Evolutionary conservation across 768 basidiomycete species (phyloP).

Genomic region (Lepiota brunneoincarnata): DNA sequence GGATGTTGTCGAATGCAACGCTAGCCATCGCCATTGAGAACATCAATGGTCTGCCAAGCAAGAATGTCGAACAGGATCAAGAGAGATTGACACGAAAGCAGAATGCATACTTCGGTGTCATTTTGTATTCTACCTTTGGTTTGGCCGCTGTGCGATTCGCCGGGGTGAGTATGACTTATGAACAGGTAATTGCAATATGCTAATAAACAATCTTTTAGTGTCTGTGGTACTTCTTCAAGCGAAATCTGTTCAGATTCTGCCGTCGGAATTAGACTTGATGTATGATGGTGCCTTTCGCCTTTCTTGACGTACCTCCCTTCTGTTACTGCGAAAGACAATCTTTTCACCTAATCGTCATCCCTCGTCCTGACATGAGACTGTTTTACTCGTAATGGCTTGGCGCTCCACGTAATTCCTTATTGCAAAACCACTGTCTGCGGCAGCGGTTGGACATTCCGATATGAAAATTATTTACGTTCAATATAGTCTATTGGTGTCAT

Average conservation of each 20-base stretch:
- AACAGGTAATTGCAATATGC: background rate
- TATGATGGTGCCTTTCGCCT: background rate
- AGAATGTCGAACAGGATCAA: slow-evolving; percentile 37
- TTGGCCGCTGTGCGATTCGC: slow-evolving; percentile 70
- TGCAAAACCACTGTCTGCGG: background rate
- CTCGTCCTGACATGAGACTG: background rate
- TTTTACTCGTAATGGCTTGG: background rate
- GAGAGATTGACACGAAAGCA: slow-evolving; percentile 38
- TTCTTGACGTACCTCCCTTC: slow-evolving; percentile 1
- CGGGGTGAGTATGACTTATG: slow-evolving; percentile 53
- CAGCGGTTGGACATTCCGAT: background rate
- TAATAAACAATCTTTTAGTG: slow-evolving; percentile 44
- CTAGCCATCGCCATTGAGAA: slow-evolving; percentile 77
- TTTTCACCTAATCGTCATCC: background rate
- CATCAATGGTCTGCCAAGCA: slow-evolving; percentile 54
- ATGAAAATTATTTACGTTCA: slow-evolving; percentile 1
- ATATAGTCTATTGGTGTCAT: background rate
- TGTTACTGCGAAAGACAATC: slow-evolving; percentile 3
- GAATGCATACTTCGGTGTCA: slow-evolving; percentile 67
- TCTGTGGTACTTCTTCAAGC: slow-evolving; percentile 77
- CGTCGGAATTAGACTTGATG: slow-evolving; percentile 52
- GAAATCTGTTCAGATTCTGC: slow-evolving; percentile 81
- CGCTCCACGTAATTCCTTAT: background rate
- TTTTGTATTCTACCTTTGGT: slow-evolving; percentile 77
- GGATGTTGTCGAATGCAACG: slow-evolving; percentile 73